Base-by-base conservation (phyloP, 2,329 filamentous ascomycete species). In the Clarireedia homoeocarpa region DNA sequence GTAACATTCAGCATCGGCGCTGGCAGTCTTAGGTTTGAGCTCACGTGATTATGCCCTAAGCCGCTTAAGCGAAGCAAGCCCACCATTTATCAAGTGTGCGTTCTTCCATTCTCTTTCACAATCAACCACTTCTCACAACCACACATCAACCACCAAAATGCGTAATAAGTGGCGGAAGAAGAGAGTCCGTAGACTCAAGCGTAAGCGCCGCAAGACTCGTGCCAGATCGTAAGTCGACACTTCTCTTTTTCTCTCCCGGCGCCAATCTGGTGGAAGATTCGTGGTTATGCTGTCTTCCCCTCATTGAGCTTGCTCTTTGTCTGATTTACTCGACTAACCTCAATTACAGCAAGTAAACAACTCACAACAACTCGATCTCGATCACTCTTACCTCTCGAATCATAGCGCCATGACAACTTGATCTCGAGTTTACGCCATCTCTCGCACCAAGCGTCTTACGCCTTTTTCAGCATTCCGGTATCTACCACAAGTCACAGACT, bases 121-220 rank as follows among this genome's bases (percentile, higher is more conserved):
- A 55, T 26, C 51, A 55, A 46, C 47, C 49, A 27, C 26, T 30
- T 44, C 45, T n/a, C 5, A 3, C 23, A 42, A n/a, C 52, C 39
- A 49, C 30, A 34, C 10, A 9, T 39, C 34, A 54, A 42, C 14
- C 14, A 26, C 12, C 34, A 40, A 27, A 4, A 84, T 85, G 82
- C 81, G 92, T 94, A 91, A 91, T 75, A 97, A 97, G 84, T 97
- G 94, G 94, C 94, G 92, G 84, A 99, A 99, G 89, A 99, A 99
- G 92, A 85, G 94, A 77, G 91, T 96, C 80, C 85, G 94, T 73
- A 87, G 94, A 79, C 90, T 99, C 78, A 97, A 97, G 88, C 88
- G 91, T 76, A 99, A 99, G 91, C 91, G 94, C 82, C 95, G 94
- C 91, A 99, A 99, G 92, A 96, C 94, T 81, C 86, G 94, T 77